Evolutionary conservation across 139 green algal species (phyloP).

Genomic region (Chlorella sp.): DNA sequence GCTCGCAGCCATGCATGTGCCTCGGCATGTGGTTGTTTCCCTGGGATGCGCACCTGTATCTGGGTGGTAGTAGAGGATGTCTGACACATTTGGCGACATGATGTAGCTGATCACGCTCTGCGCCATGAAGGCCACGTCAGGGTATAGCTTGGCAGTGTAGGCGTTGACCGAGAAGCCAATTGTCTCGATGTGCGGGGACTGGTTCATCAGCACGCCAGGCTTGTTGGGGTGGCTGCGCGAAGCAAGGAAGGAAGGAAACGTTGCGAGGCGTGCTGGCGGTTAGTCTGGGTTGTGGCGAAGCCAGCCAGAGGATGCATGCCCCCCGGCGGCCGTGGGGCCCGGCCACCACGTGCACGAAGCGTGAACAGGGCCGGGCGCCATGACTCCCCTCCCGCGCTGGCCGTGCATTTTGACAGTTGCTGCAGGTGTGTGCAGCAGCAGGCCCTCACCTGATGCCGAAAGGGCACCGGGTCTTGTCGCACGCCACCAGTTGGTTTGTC

Average conservation of each 20-base stretch:
- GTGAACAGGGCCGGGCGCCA: background rate
- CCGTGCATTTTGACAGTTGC: too few relatives aligned
- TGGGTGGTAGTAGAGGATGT: too few relatives aligned
- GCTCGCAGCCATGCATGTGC: too few relatives aligned
- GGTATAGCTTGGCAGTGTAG: background rate
- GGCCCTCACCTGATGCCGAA: background rate
- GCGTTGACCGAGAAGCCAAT: background rate
- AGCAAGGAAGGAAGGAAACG: too few relatives aligned
- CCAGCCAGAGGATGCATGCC: background rate
- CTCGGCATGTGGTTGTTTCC: too few relatives aligned
- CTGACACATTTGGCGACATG: too few relatives aligned
- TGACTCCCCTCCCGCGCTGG: too few relatives aligned
- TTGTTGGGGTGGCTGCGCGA: too few relatives aligned
- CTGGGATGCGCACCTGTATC: too few relatives aligned
- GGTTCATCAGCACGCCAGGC: background rate
- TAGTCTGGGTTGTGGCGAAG: background rate
- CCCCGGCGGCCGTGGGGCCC: background rate
- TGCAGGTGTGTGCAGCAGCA: background rate
- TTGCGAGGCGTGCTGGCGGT: too few relatives aligned
- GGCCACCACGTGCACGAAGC: background rate
- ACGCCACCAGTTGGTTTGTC: background rate
- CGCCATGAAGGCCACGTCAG: background rate
- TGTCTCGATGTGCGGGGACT: background rate
- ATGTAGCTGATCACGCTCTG: background rate
- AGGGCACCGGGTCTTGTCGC: background rate